These are phyloP conservation scores for Boletus pseudo-olivaceus DNA, from an alignment of 768 basidiomycete genomes.

Conservation along the genomic window DNA sequence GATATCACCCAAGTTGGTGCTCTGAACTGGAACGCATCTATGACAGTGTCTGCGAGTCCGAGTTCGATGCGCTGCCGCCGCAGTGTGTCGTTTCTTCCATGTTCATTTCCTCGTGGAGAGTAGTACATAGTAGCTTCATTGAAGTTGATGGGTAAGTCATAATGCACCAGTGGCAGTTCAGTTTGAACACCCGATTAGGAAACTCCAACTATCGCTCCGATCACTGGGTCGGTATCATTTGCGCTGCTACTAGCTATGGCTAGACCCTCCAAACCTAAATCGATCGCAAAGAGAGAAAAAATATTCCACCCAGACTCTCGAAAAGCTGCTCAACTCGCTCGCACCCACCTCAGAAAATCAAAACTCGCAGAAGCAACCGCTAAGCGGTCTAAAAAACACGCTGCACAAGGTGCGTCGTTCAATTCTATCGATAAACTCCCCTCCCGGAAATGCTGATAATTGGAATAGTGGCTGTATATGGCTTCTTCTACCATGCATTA, in stretches of 20 bases:
- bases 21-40: too few relatives aligned
- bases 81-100: too few relatives aligned
- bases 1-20: too few relatives aligned
- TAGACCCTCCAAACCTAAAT: constrained; percentile 16
- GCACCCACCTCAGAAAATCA: constrained; percentile 63
- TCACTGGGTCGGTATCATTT: too few relatives aligned
- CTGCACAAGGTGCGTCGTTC: constrained; percentile 42
- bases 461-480: constrained; percentile 59
- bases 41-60: too few relatives aligned
- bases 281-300: constrained; percentile 63
- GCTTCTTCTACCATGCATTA: constrained; percentile 72
- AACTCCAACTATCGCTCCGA: neutral
- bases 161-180: too few relatives aligned
- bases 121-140: too few relatives aligned
- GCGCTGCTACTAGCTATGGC: neutral
- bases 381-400: constrained; percentile 56
- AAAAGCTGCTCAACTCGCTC: constrained; percentile 73
- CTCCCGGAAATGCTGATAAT: neutral
- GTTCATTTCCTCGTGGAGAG: too few relatives aligned
- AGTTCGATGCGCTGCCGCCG: too few relatives aligned
- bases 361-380: constrained; percentile 56
- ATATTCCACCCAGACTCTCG: constrained; percentile 80
- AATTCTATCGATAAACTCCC: neutral
- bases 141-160: too few relatives aligned
- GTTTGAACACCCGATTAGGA: neutral